phyloP scores from a whole-genome alignment of 768 basidiomycete genomes.

The Thelephora aurantiotincta region DNA sequence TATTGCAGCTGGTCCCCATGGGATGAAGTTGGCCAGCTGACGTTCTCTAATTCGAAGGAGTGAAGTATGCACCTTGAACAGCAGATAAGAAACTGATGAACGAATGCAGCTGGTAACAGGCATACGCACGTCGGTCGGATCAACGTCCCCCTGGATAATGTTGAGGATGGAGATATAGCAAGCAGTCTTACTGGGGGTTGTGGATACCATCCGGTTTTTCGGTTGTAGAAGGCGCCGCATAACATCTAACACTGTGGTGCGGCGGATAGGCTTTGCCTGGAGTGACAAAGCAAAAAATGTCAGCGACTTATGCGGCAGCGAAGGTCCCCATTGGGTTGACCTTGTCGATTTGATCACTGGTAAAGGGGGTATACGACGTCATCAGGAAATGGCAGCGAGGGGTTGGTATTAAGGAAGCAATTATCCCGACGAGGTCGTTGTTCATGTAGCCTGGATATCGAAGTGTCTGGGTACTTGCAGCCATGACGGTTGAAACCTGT shows the following conservation, averaged over 20 bases:
- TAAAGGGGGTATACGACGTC: slow-evolving; percentile 98
- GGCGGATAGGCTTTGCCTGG: slow-evolving; percentile 82
- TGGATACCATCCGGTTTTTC: slow-evolving; percentile 97
- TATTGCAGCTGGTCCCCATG: slow-evolving; percentile 97
- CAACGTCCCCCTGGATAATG: slow-evolving; percentile 97
- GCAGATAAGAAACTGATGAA: slow-evolving; percentile 2
- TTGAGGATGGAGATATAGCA: slow-evolving; percentile 98
- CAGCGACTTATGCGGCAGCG: neutral
- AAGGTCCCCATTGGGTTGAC: slow-evolving; percentile 21
- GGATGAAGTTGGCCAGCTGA: slow-evolving; percentile 94
- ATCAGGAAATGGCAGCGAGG: slow-evolving; percentile 96
- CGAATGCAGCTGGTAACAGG: neutral
- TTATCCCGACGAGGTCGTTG: slow-evolving; percentile 94
- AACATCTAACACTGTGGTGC: slow-evolving; percentile 95
- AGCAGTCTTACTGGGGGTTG: slow-evolving; percentile 77
- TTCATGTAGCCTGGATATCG: slow-evolving; percentile 99
- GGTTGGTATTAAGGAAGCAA: slow-evolving; percentile 92
- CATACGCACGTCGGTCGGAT: slow-evolving; percentile 78
- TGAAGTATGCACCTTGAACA: slow-evolving; percentile 82
- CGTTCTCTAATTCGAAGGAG: slow-evolving; percentile 92
- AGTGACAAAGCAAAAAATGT: neutral
- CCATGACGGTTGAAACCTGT: slow-evolving; percentile 94
- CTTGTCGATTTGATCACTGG: slow-evolving; percentile 93
- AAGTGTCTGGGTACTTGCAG: slow-evolving; percentile 91
- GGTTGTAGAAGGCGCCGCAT: slow-evolving; percentile 97